These are phyloP conservation scores for Colletotrichum sp. DNA, from an alignment of 2,329 filamentous ascomycete species.

Conservation along the genomic window DNA sequence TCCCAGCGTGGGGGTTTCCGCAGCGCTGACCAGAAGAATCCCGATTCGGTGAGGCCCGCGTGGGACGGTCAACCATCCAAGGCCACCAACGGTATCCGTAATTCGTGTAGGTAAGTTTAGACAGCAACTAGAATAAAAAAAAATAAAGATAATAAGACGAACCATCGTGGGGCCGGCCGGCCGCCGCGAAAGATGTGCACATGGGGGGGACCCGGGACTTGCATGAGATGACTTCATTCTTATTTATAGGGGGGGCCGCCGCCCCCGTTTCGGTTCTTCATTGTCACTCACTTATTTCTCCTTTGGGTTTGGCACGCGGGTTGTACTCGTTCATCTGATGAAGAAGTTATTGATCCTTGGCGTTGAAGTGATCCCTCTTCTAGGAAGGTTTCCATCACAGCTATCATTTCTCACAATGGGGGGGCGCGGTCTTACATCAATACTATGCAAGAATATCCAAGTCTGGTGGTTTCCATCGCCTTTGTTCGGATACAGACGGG, in stretches of 20 bases:
- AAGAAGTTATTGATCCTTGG: background rate
- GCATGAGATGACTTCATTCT: slow-evolving; percentile 18
- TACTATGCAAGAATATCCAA: background rate
- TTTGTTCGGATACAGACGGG: background rate
- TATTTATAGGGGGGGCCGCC: background rate
- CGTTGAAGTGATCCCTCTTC: background rate
- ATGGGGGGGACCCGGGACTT: slow-evolving; percentile 1
- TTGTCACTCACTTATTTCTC: background rate
- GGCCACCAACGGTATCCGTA: background rate
- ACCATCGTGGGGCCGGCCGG: background rate
- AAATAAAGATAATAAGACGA: background rate
- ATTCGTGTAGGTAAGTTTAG: background rate
- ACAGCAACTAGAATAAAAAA: background rate
- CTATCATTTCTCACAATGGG: background rate
- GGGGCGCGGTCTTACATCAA: background rate
- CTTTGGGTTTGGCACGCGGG: background rate
- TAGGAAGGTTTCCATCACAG: background rate
- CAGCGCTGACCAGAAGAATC: background rate
- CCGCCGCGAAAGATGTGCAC: background rate
- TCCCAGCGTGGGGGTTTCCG: background rate
- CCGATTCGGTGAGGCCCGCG: background rate
- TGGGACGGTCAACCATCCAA: background rate
- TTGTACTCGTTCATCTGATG: background rate
- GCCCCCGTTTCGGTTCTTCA: background rate
- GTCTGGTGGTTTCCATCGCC: no score